Base-by-base conservation (phyloP, 106 monocot genomes). In the Xerophyta viscosa region DNA sequence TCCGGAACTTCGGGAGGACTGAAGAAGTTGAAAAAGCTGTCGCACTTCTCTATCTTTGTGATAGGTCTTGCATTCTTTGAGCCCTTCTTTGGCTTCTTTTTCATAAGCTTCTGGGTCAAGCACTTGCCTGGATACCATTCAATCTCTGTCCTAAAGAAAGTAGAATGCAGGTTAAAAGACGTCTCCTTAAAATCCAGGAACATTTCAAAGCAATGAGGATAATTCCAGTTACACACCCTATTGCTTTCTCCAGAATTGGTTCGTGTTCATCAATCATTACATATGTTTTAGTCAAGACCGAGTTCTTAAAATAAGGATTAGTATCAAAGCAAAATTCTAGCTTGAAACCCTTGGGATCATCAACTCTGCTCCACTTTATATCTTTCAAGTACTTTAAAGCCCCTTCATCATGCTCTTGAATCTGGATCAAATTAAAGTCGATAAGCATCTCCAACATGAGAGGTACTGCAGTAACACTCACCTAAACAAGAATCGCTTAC, bases 1-100 rank as follows among this genome's bases (percentile, higher is more conserved):
- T 72, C 80, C 41, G 93, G 93, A 30, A 87, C 70, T 61, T 70
- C 58, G 2, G 93, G 93, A 18, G 93, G 93, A 56, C 61, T 84
- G 60, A 94, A 94, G 72, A 94, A 87, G 69, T 94, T 84, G 54
- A 94, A 94, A 48, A 94, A 94, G 41, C 93, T 94, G 11, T 87
- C 72, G 51, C 81, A 88, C 14, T 61, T 54, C 57, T 87, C 87
- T 11, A 72, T 84, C 66, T 94, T 88, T 1, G 75, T 94, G 30
- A 81, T 78, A 31, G 80, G 80, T 37, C 79, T 86, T 17, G 70
- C 27, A 24, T 76, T 82, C 62, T 86, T 82, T 15, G 73, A 66
- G 12, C 86, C 86, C 70, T 82, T 86, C 64, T 79, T 86, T 18
- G 86, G 79, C 37, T 92, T 92, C 72, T 86, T 94, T 52, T 84